Evolutionary conservation across 768 basidiomycete species (phyloP), one percentile per base, ranked within the genome.

Genomic region (Naganishia randhawae): DNA sequence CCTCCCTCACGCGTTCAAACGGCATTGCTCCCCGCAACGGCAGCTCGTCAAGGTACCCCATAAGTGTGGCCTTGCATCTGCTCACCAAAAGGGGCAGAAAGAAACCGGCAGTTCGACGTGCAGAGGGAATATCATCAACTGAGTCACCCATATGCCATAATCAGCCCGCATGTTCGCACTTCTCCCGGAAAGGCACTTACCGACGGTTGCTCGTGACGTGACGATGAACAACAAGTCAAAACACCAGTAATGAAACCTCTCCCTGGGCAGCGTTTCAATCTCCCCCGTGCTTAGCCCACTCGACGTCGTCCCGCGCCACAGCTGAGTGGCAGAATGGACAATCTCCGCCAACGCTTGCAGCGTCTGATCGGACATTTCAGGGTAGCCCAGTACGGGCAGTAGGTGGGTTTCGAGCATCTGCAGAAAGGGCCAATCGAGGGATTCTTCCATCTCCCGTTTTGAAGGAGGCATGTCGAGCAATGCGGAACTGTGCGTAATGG

Each of bases 231-330:
- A 77, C 13, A 93, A 81, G 73, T 95, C 92, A 66, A 94, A 88
- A 75, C 90, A 92, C 92, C 92, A 94, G 81, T 91, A 93, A 8
- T 90, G 88, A 76, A 94, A 94, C 9, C 91, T 84, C 77, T 94
- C 92, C 42, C 92, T 82, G 1, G 89, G 88, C 32, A 88, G 81
- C 27, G 86, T 32, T 17, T 51, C 22, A 50, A 66, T 33, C 37
- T 63, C 50, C 9, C n/a, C 67, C 17, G 22, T n/a, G 16, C 27
- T 48, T 48, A 35, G 31, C 8, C 25, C 31, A 22, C 14, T 17
- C 32, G 22, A 4, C 65, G 11, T 27, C n/a, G 5, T 52, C 9
- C 50, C 16, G 25, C 16, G 32, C 54, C 55, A 68, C 22, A 68
- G 27, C 2, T 33, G 42, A 17, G 55, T 68, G 1, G 57, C 67